Evolutionary conservation across 805 yeast species (phyloP).

Genomic region (Starmera dryadoides): DNA sequence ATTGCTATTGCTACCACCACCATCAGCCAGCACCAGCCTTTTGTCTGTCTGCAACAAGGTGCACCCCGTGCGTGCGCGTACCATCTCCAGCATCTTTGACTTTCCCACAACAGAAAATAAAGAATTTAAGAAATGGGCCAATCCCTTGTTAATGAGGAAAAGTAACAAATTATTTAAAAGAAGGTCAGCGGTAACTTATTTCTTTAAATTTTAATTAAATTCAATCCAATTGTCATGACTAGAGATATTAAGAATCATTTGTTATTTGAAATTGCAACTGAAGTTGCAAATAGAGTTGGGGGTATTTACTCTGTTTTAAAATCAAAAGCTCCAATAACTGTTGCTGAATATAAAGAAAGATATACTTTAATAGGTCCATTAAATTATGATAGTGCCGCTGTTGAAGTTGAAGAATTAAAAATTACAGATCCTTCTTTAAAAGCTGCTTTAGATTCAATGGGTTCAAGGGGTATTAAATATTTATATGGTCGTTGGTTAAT

Average conservation of each 20-base stretch:
- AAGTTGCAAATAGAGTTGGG: conserved; percentile 95
- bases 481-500: conserved; percentile 94
- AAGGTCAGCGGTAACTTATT: too few relatives aligned
- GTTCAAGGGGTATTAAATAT: conserved; percentile 70
- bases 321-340: conserved; percentile 94
- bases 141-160: too few relatives aligned
- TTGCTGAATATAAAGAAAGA: conserved; percentile 83
- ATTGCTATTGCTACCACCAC: too few relatives aligned
- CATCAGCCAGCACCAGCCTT: too few relatives aligned
- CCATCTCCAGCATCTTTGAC: too few relatives aligned
- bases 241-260: conserved; percentile 85
- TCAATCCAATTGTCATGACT: conserved; percentile 35
- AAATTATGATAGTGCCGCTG: conserved; percentile 63
- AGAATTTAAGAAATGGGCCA: too few relatives aligned
- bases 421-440: conserved; percentile 48
- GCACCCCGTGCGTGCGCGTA: too few relatives aligned
- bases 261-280: conserved; percentile 92
- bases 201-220: not conserved
- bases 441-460: conserved; percentile 70
- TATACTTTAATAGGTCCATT: conserved; percentile 86
- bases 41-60: too few relatives aligned
- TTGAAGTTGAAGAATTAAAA: conserved; percentile 74
- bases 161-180: too few relatives aligned
- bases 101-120: too few relatives aligned
- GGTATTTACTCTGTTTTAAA: conserved; percentile 96